Evolutionary conservation across 225 moss, liverwort and hornwort genomes (phyloP).

Genomic region (Lunularia cruciata): DNA sequence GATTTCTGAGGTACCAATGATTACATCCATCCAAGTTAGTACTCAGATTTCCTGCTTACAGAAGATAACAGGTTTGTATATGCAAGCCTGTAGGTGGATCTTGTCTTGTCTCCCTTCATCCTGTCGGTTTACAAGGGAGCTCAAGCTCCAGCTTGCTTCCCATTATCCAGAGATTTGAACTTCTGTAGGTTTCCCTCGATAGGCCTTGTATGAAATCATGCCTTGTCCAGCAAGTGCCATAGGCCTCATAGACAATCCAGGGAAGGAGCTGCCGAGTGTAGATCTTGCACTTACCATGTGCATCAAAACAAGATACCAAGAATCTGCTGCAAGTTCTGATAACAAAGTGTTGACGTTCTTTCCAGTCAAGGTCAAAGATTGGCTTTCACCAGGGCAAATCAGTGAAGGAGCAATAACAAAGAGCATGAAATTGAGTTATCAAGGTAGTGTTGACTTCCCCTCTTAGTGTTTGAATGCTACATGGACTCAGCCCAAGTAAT

Average conservation of each 20-base stretch:
- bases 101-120: slow-evolving; percentile 12
- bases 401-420: background rate
- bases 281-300: slow-evolving; percentile 15
- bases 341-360: slow-evolving; percentile 2
- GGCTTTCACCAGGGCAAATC: background rate
- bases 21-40: slow-evolving; percentile 11
- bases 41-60: background rate
- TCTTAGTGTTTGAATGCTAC: no score
- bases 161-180: slow-evolving; percentile 7
- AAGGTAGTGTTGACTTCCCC: no score
- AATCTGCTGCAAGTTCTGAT: background rate
- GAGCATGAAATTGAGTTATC: no score
- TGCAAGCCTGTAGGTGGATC: slow-evolving; percentile 21
- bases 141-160: slow-evolving; percentile 12
- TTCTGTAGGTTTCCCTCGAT: slow-evolving; percentile 8
- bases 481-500: no score
- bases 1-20: slow-evolving; percentile 2
- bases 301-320: slow-evolving; percentile 10
- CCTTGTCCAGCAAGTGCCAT: background rate
- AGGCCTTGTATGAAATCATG: slow-evolving; percentile 7
- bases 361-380: slow-evolving; percentile 2
- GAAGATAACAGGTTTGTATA: slow-evolving; percentile 28
- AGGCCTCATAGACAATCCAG: slow-evolving; percentile 15
- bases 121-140: slow-evolving; percentile 4
- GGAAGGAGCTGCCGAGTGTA: background rate